Base-by-base conservation (phyloP, 176 grass and related monocot genomes). In the Poa pratensis region DNA sequence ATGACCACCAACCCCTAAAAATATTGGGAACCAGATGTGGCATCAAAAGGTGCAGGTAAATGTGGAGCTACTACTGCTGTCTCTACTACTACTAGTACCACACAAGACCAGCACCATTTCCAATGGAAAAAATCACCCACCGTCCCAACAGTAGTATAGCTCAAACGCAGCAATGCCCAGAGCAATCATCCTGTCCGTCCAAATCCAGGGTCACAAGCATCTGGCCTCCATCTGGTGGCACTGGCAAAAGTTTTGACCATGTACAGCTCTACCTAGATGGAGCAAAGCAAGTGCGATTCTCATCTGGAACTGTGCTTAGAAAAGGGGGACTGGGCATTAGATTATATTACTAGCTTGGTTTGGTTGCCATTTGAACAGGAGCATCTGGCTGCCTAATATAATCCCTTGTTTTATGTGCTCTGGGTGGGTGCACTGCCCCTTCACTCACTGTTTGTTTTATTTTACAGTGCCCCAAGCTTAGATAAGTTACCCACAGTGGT, bases 371-470 rank as follows among this genome's bases (percentile, higher is more conserved):
- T 84, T 86, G 70, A 89, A 80, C 89, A 61, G 78, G 77, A 79
- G 23, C 72, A 71, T 90, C 79, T 63, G 66, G 49, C 71, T 30
- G 89, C 49, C 61, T 86, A 69, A 49, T 49, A 49, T 49, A 49
- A 83, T 61, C 65, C 55, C 79, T 87, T 89, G 88, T 92, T 84
- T 91, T 89, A 90, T 93, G 90, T 86, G 89, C 80, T 62, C 28
- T 91, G 83, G 84, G 64, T 76, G 80, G 80, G 74, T 10, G 82
- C n/a, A n/a, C n/a, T n/a, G n/a, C 68, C 22, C 50, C 37, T 13
- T 74, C 46, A 49, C 13, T 49, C 64, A 45, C 64, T 84, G 87
- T 61, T 72, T 90, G 87, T 27, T 91, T 94, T 90, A 90, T 27
- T 91, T 94, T 80, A 93, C 89, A 20, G 2, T 85, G 30, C 61